phyloP scores from a whole-genome alignment of 257 asterid species.

The Haberlea rhodopensis region DNA sequence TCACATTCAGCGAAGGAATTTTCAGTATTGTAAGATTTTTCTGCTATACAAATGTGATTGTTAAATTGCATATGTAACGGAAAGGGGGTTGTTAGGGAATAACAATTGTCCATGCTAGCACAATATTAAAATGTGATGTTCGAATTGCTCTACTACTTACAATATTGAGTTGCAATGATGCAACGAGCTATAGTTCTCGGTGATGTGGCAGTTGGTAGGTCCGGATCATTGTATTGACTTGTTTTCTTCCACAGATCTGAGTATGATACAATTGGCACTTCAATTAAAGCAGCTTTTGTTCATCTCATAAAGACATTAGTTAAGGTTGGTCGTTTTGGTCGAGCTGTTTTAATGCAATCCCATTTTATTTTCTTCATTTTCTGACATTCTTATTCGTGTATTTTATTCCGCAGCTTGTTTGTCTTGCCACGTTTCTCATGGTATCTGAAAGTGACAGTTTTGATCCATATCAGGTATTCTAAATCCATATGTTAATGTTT shows the following conservation, averaged over 20 bases:
- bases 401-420: slow-evolving; percentile 69
- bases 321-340: slow-evolving; percentile 50
- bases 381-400: slow-evolving; percentile 9
- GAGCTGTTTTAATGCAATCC: slow-evolving; percentile 2
- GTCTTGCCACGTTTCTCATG: slow-evolving; percentile 93
- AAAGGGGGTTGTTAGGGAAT: not conserved
- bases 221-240: slow-evolving; percentile 4
- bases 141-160: not conserved
- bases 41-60: not conserved
- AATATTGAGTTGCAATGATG: not conserved
- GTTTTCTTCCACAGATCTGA: slow-evolving; percentile 63
- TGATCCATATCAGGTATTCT: slow-evolving; percentile 87
- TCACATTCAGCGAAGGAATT: not conserved
- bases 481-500: not conserved
- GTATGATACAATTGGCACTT: slow-evolving; percentile 94
- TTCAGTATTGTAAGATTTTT: not conserved
- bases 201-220: not conserved
- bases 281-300: slow-evolving; percentile 74
- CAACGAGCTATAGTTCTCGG: not conserved
- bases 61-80: not conserved
- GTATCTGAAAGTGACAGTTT: slow-evolving; percentile 89
- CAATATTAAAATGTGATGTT: not conserved
- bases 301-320: slow-evolving; percentile 79
- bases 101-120: not conserved
- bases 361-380: not conserved